Percentiles rank a stretch among this genome's conserved stretches.
Evolutionary conservation across 1,284 basidiomycete species (phyloP).

Genomic region (Stygiomarasmius scandens): DNA sequence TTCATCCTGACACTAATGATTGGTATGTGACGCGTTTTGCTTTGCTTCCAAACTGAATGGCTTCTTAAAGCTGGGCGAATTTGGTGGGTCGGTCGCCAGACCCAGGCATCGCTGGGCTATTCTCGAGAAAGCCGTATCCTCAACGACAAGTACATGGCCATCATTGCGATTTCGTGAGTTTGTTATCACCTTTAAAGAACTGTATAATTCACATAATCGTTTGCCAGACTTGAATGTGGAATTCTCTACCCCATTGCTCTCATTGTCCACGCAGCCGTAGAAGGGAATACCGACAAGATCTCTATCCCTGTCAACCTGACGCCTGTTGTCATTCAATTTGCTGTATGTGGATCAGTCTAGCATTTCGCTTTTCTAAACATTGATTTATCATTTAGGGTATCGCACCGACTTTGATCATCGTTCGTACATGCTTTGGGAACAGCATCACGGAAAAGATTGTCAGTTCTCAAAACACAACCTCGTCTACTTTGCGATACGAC

Average conservation of each 20-base stretch:
- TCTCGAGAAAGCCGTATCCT: background rate
- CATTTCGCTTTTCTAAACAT: background rate
- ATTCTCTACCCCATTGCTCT: conserved; percentile 1
- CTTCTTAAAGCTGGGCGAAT: conserved; percentile 6
- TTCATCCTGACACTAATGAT: background rate
- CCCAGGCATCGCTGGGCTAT: too few relatives aligned
- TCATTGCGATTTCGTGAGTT: conserved; percentile 1
- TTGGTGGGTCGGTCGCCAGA: conserved; percentile 5
- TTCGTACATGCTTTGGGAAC: background rate
- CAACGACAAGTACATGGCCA: background rate
- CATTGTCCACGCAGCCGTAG: background rate
- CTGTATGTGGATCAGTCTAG: background rate
- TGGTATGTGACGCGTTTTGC: background rate
- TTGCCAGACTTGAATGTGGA: conserved; percentile 2
- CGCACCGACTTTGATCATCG: conserved; percentile 6
- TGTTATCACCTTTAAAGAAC: background rate
- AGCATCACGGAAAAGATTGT: background rate
- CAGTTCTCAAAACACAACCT: background rate
- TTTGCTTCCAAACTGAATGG: background rate
- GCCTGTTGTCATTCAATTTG: background rate
- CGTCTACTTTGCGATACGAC: background rate
- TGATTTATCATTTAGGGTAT: background rate
- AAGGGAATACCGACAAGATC: background rate
- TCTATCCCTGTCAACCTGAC: background rate
- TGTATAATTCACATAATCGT: background rate